Evolutionary conservation across 2,329 filamentous ascomycete genomes (phyloP).

Genomic region (Paraphoma chrysanthemicola): DNA sequence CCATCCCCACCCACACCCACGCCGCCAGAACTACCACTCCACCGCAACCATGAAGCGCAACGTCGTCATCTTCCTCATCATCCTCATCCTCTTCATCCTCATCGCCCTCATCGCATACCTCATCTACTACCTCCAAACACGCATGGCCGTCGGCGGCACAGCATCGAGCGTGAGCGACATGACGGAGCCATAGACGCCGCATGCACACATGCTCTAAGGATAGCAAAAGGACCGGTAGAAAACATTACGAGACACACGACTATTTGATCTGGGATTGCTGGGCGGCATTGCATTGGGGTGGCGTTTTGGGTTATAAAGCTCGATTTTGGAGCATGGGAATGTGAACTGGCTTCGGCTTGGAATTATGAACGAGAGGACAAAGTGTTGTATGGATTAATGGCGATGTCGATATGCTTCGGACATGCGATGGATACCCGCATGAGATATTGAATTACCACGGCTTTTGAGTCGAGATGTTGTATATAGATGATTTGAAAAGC

Average conservation of each 20-base stretch:
- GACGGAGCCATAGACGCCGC: conserved; percentile 20
- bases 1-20: not conserved
- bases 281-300: not conserved
- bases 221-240: not conserved
- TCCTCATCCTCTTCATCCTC: conserved; percentile 60
- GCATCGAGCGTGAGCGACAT: conserved; percentile 40
- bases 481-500: not conserved
- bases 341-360: not conserved
- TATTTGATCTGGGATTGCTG: not conserved
- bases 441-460: not conserved
- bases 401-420: not conserved
- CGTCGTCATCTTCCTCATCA: conserved; percentile 60
- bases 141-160: conserved; percentile 48
- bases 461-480: not conserved
- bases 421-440: not conserved
- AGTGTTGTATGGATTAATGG: not conserved
- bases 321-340: not conserved
- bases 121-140: conserved; percentile 58
- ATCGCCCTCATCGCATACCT: conserved; percentile 57
- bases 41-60: conserved; percentile 56
- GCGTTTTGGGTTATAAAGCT: not conserved
- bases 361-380: not conserved
- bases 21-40: not conserved
- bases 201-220: not conserved
- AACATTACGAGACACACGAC: not conserved